Evolutionary conservation across 768 basidiomycete species (phyloP).

Genomic region (Crassisporium funariophilum): DNA sequence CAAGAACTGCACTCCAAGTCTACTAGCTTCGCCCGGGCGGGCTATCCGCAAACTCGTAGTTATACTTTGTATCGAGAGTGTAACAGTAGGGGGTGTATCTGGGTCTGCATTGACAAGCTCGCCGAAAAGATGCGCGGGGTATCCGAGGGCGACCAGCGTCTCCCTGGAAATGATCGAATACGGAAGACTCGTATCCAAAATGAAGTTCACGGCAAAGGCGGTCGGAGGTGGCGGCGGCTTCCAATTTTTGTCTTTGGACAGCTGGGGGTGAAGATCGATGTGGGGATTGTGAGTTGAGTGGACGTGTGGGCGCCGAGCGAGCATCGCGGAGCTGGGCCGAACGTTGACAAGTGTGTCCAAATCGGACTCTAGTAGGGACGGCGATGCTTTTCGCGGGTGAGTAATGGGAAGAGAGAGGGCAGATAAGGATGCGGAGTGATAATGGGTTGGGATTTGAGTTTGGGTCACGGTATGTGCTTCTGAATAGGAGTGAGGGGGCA

Average conservation of each 20-base stretch:
- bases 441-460: neutral
- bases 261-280: neutral
- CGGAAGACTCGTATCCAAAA: slow-evolving; percentile 32
- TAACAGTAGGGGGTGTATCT: slow-evolving; percentile 12
- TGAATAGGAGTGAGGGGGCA: neutral
- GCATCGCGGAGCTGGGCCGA: neutral
- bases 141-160: slow-evolving; percentile 30
- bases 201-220: slow-evolving; percentile 29
- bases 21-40: slow-evolving; percentile 27
- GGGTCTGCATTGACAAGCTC: slow-evolving; percentile 8
- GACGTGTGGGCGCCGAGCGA: neutral
- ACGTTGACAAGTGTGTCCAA: neutral
- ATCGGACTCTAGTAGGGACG: neutral
- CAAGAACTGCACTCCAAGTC: slow-evolving; percentile 32
- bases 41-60: slow-evolving; percentile 26
- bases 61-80: slow-evolving; percentile 26
- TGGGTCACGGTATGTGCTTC: slow-evolving; percentile 1
- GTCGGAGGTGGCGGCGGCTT: slow-evolving; percentile 4
- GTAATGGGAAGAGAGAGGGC: slow-evolving; percentile 13
- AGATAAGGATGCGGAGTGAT: slow-evolving; percentile 7
- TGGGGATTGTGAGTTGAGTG: neutral
- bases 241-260: slow-evolving; percentile 1
- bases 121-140: slow-evolving; percentile 10
- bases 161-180: slow-evolving; percentile 30
- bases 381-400: neutral